Base-by-base conservation (phyloP, 2,329 filamentous ascomycete genomes). In the Aspergillus sp. region DNA sequence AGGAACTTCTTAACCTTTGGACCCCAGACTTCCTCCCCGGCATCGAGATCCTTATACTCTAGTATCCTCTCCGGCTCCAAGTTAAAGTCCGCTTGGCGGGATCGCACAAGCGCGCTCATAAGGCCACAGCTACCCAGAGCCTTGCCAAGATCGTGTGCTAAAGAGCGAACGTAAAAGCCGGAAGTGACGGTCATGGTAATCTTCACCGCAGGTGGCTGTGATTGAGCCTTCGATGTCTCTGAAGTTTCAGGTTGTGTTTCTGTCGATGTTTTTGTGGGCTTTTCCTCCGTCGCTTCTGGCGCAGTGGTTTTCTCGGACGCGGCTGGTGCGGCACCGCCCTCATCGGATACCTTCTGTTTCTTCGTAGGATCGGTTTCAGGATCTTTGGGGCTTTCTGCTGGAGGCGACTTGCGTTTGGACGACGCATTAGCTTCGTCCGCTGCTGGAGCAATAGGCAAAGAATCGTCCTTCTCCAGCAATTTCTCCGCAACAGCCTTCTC, bases 111-210 rank as follows among this genome's bases (percentile, higher is more conserved):
- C 66, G 90, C 87, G 21, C 90, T 86, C 93, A 99, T 98, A 64
- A 95, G 82, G 35, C 84, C 95, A 23, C 90, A 86, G 12, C 91
- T 96, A 52, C 85, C 86, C 14, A 97, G 82, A 65, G 91, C 91
- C 64, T 87, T 81, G 21, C 93, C 95, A 3, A 99, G 82, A 68
- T 99, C 95, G 71, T 98, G 92, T 67, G 91, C 93, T 65, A 99
- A 86, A 57, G 90, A 96, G 62, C 95, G 89, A 14, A 99, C 93
- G 74, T 99, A 99, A 80, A 97, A 99, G 40, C 95, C 95, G 0
- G 92, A 96, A 2, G 92, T 92, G 52, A 97, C 93, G 0, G 90
- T 96, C 85, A 99, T 91, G 57, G 90, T 87, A 59, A 99, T 86
- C 69, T 86, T 89, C 49, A 86, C 90, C 1, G 93, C 95, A 1